Conservation (phyloP, 345 rosid species). For the Euphorbia tirucalli region DNA sequence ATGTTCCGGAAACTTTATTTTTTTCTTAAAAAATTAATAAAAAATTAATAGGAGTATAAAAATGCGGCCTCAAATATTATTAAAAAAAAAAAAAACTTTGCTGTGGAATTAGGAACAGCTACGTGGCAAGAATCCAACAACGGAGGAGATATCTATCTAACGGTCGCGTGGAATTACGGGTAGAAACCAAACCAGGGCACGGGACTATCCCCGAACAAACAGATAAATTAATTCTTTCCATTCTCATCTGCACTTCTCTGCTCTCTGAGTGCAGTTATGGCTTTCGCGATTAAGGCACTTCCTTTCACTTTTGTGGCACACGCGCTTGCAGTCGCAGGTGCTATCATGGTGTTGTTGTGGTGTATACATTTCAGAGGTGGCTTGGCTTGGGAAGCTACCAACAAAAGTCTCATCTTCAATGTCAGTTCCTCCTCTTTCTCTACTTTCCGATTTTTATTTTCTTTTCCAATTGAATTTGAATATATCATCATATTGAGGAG, state of each 20-base stretch:
- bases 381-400: conserved; percentile 79
- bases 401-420: conserved; percentile 91
- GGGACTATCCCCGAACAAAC: neutral
- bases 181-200: neutral
- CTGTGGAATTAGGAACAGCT: neutral
- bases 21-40: no score
- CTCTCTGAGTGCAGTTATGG: no score
- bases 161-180: neutral
- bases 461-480: neutral
- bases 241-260: neutral
- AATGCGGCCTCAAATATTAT: no score
- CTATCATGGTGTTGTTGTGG: conserved; percentile 80
- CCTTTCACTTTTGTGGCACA: conserved; percentile 61
- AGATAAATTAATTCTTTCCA: neutral
- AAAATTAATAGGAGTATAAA: no score
- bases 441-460: neutral
- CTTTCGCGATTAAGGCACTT: conserved; percentile 46
- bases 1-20: no score
- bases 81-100: no score
- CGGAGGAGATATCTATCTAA: conserved; percentile 9
- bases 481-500: neutral
- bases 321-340: conserved; percentile 54
- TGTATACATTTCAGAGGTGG: conserved; percentile 72
- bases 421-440: conserved; percentile 35
- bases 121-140: conserved; percentile 18